Percentiles rank a stretch among this genome's conserved stretches.
phyloP scores from a whole-genome alignment of 192 early-diverging fungal species.

The Backusella macrospora region DNA sequence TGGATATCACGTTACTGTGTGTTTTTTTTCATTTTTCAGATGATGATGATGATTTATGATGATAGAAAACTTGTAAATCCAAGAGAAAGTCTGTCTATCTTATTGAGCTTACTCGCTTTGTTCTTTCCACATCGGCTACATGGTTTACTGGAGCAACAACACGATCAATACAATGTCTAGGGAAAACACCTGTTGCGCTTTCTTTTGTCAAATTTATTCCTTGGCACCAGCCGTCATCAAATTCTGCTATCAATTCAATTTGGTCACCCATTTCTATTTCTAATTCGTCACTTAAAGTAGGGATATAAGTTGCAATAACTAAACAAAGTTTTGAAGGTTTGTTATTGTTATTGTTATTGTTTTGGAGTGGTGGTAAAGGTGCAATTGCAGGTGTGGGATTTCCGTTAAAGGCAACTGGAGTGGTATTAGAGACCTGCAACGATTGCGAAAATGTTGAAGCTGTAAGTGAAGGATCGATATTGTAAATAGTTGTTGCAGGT shows the following conservation, averaged over 20 bases:
- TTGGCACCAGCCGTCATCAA: conserved; percentile 65
- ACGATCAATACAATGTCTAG: conserved; percentile 53
- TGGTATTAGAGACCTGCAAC: background rate
- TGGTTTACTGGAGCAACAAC: background rate
- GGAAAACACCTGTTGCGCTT: conserved; percentile 56
- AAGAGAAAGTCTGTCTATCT: background rate
- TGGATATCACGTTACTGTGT: no score
- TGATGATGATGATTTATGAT: no score
- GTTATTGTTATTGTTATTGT: conserved; percentile 25
- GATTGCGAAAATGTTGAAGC: background rate
- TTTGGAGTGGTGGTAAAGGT: conserved; percentile 2
- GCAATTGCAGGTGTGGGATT: conserved; percentile 4
- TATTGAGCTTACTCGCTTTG: conserved; percentile 33
- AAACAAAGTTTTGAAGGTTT: conserved; percentile 48
- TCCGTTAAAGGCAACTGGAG: conserved; percentile 6
- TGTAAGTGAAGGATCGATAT: background rate
- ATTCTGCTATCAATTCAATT: conserved; percentile 53
- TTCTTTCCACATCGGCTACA: conserved; percentile 9
- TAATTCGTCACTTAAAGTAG: conserved; percentile 59
- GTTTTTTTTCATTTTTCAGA: no score
- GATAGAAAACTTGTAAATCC: background rate
- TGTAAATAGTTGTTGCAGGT: background rate
- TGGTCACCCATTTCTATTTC: conserved; percentile 56
- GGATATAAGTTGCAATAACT: conserved; percentile 52
- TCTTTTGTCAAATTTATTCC: conserved; percentile 55